Percentiles rank a stretch among this genome's conserved stretches.
These are phyloP conservation scores for Aphanoascus verrucosus DNA, from an alignment of 2,329 filamentous ascomycete genomes.

Conservation along the genomic window DNA sequence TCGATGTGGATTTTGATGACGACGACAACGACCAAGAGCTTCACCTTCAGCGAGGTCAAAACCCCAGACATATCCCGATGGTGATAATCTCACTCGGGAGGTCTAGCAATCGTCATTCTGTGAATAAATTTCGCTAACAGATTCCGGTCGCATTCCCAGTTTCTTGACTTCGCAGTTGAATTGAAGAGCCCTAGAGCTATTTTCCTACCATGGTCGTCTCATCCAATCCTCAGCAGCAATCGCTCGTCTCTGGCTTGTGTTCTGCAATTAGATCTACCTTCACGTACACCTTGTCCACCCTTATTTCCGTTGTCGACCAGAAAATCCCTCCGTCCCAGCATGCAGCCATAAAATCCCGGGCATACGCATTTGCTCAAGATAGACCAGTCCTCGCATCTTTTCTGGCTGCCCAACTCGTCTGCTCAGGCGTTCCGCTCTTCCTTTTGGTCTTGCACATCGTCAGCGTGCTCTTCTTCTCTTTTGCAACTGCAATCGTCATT, in stretches of 20 bases:
- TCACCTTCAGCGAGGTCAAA: too few species aligned
- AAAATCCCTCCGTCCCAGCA: conserved; percentile 52
- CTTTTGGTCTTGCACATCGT: conserved; percentile 58
- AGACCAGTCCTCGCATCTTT: conserved; percentile 64
- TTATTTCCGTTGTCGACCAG: conserved; percentile 33
- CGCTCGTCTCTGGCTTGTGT: background rate
- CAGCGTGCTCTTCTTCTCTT: conserved; percentile 51
- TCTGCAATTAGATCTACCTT: background rate
- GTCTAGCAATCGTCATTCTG: too few species aligned
- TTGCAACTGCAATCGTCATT: conserved; percentile 49
- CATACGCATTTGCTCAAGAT: conserved; percentile 47
- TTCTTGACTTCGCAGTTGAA: too few species aligned
- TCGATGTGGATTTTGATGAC: too few species aligned
- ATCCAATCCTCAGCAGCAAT: background rate
- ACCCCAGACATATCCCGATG: too few species aligned
- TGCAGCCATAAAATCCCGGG: conserved; percentile 44
- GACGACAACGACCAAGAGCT: too few species aligned
- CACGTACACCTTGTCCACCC: conserved; percentile 8
- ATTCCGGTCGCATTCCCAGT: too few species aligned
- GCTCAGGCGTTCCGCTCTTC: conserved; percentile 56
- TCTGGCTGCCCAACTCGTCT: conserved; percentile 51
- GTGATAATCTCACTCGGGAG: too few species aligned
- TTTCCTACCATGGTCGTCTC: background rate
- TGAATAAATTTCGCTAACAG: too few species aligned
- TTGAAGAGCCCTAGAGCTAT: too few species aligned